Evolutionary conservation across 192 early-diverging fungal genomes (phyloP), one percentile per base, ranked within the genome.

Genomic region (Podila epigama): DNA sequence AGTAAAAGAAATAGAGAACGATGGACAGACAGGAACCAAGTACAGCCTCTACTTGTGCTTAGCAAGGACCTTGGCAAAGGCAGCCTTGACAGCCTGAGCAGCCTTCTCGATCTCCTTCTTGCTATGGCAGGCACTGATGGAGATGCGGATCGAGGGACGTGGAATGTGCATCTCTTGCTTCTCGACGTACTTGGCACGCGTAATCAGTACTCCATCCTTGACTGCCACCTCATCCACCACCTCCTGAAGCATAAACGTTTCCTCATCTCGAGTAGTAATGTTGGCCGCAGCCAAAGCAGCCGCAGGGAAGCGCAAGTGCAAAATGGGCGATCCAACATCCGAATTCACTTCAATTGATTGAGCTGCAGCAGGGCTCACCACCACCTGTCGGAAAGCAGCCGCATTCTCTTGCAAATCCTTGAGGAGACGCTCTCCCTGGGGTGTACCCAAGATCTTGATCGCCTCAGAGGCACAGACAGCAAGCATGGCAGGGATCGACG

Each of bases 401-500:
- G 85, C 70, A 81, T 96, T 95, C 48, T 92, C 87, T 25, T 81
- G 70, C 56, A 97, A 75, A 20, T 77, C 67, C 16, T 59, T 75
- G 36, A 95, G 63, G 27, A 86, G 42, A 1, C 64, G 34, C 4
- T 87, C 84, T 28, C 88, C 78, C 25, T 82, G 53, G 31, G 75
- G 68, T 34, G 70, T 63, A 22, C 67, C 66, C 33, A 92, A 66
- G n/a, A 90, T 78, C 5, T 85, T 84, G 62, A 99, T 82, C 5
- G 92, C 93, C 73, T 97, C 94, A 2, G 90, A 83, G n/a, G 94
- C 92, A 40, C 92, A 87, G 27, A 95, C 94, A 18, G 96, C 88
- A 5, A 99, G 87, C 81, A 96, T 93, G 25, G 95, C 94, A 22
- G 97, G 97, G 40, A 99, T 88, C 13, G 96, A 93, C 0, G 97